Percentiles rank a stretch among this genome's conserved stretches.
phyloP scores from a whole-genome alignment of 2,329 filamentous ascomycete species.

The Cercospora zeae-maydis region DNA sequence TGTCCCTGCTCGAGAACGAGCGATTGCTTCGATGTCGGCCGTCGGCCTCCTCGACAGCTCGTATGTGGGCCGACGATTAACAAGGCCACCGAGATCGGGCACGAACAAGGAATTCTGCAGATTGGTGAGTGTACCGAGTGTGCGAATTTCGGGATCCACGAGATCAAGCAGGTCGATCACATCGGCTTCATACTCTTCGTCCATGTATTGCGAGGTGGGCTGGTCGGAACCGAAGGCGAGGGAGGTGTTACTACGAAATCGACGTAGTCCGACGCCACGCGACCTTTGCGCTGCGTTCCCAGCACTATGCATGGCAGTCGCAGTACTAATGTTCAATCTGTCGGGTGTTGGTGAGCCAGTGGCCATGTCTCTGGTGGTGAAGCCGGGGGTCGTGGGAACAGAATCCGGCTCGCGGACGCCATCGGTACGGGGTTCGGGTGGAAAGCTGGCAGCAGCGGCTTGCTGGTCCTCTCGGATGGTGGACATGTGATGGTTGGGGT shows the following conservation, averaged over 20 bases:
- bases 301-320: conserved; percentile 29
- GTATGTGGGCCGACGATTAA: conserved; percentile 79
- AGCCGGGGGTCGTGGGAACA: conserved; percentile 21
- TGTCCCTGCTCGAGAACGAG: conserved; percentile 24
- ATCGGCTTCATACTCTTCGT: conserved; percentile 55
- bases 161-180: conserved; percentile 67
- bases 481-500: conserved; percentile 25
- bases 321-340: conserved; percentile 16
- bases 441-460: conserved; percentile 11
- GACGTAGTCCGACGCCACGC: conserved; percentile 23
- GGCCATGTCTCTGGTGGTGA: conserved; percentile 22
- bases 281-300: conserved; percentile 29
- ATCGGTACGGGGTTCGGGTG: conserved; percentile 9
- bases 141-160: conserved; percentile 76
- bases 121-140: conserved; percentile 79
- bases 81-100: conserved; percentile 69
- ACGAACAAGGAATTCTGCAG: conserved; percentile 87
- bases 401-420: conserved; percentile 17
- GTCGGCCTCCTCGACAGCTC: conserved; percentile 56
- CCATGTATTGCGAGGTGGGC: conserved; percentile 15
- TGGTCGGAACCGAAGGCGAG: conserved; percentile 11
- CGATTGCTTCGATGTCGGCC: conserved; percentile 19
- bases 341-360: conserved; percentile 20
- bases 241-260: conserved; percentile 21
- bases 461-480: conserved; percentile 31